Evolutionary conservation across 139 green algal genomes (phyloP).

Genomic region (Astrephomene gubernaculifera): DNA sequence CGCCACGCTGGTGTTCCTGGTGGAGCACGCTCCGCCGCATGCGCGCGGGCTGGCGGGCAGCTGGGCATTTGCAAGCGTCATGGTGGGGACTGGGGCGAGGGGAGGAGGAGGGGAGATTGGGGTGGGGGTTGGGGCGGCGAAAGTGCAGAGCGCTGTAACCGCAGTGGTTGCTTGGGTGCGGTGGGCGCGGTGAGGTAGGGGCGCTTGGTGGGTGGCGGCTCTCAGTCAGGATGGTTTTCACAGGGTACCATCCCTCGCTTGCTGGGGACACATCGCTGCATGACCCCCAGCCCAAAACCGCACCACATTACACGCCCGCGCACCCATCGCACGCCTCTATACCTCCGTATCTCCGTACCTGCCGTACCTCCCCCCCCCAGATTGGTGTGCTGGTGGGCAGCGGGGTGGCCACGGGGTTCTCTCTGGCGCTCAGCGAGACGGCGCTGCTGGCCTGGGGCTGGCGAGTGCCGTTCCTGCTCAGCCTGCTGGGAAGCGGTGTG

Average conservation of each 20-base stretch:
- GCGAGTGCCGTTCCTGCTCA: conserved; percentile 58
- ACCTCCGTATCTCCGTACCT: neutral
- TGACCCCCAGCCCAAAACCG: neutral
- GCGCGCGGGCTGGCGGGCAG: conserved; percentile 36
- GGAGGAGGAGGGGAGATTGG: no score
- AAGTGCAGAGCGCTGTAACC: no score
- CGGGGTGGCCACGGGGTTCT: conserved; percentile 48
- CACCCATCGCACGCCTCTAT: no score
- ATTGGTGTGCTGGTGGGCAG: conserved; percentile 49
- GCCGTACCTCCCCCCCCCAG: neutral
- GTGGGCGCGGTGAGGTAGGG: no score
- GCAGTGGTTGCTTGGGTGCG: no score
- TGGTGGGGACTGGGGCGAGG: conserved; percentile 38
- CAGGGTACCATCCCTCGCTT: neutral
- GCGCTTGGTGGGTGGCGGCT: no score
- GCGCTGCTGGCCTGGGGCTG: conserved; percentile 54
- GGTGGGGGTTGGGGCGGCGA: no score
- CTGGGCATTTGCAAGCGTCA: conserved; percentile 57
- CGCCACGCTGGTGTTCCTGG: conserved; percentile 61
- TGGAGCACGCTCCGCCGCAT: conserved; percentile 49
- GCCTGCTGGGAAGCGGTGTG: conserved; percentile 45
- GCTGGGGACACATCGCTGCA: neutral
- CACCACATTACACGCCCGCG: neutral
- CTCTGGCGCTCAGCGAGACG: conserved; percentile 34
- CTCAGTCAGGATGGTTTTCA: no score